Evolutionary conservation across 441 rosid species (phyloP), one percentile per base, ranked within the genome.

Genomic region (Dalechampia spathulata): DNA sequence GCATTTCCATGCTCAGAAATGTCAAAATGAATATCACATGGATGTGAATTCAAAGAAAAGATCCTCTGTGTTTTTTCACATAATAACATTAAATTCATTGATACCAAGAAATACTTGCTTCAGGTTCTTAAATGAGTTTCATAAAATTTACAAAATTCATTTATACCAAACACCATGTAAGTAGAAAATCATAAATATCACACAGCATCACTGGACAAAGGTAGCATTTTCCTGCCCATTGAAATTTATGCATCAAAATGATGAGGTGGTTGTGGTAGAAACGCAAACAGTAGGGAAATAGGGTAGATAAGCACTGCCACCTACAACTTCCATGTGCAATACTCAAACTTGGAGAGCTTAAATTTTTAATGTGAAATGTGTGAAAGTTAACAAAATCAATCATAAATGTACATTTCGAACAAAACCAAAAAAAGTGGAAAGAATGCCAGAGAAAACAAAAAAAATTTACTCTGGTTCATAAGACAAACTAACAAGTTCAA

Each of bases 1-100:
- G 83, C 71, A 74, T 37, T 57, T 63, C 49, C 49, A 66, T 9
- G 23, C 16, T 40, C 2, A 27, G 45, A 28, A 53, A 47, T 55
- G 55, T 63, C 17, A 20, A 41, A 55, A 56, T 28, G 7, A 32
- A 36, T 12, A 21, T 46, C 8, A 30, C 16, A 39, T 16, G 52
- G 12, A 23, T 48, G 20, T 37, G 34, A 28, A 28, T 28, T 22
- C n/a, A n/a, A n/a, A n/a, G n/a, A n/a, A n/a, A n/a, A n/a, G n/a
- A n/a, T n/a, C n/a, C n/a, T n/a, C n/a, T n/a, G n/a, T n/a, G n/a
- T n/a, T n/a, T n/a, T 39, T 27, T 28, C n/a, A 38, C 16, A 44
- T 13, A 44, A n/a, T n/a, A n/a, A n/a, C n/a, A n/a, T n/a, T n/a
- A n/a, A n/a, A n/a, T n/a, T n/a, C n/a, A n/a, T n/a, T n/a, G n/a